phyloP scores from a whole-genome alignment of 2,329 filamentous ascomycete genomes.

The Hypoxylon sp. region DNA sequence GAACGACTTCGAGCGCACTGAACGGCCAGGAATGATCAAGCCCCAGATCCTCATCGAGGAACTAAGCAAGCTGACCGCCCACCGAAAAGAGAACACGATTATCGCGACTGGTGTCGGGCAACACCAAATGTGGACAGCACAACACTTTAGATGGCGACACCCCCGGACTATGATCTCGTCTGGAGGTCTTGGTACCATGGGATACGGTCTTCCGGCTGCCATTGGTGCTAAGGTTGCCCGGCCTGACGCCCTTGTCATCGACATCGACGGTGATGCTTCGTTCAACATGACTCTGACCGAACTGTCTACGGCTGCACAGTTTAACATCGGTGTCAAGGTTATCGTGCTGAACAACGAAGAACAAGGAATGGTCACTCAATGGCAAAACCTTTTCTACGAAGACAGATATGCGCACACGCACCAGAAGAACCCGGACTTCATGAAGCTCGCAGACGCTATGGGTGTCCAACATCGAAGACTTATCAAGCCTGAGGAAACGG shows the following conservation, averaged over 20 bases:
- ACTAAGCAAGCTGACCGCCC: constrained; percentile 83
- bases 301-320: constrained; percentile 91
- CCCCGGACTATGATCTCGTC: constrained; percentile 96
- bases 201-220: constrained; percentile 91
- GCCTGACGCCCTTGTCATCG: constrained; percentile 85
- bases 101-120: constrained; percentile 96
- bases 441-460: constrained; percentile 94
- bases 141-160: constrained; percentile 94
- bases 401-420: constrained; percentile 94
- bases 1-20: constrained; percentile 81
- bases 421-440: constrained; percentile 95
- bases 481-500: constrained; percentile 80
- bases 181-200: constrained; percentile 96
- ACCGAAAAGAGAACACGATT: constrained; percentile 85
- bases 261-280: constrained; percentile 98
- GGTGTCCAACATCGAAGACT: constrained; percentile 80
- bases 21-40: constrained; percentile 85
- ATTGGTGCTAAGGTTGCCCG: constrained; percentile 94
- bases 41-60: constrained; percentile 93
- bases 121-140: constrained; percentile 98
- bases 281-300: constrained; percentile 99
- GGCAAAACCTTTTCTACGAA: constrained; percentile 98
- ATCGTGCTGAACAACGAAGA: constrained; percentile 97
- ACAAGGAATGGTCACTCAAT: constrained; percentile 98
- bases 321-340: constrained; percentile 96